These are phyloP conservation scores for Xylaria telfairii DNA, from an alignment of 495 filamentous ascomycete genomes.

Conservation along the genomic window DNA sequence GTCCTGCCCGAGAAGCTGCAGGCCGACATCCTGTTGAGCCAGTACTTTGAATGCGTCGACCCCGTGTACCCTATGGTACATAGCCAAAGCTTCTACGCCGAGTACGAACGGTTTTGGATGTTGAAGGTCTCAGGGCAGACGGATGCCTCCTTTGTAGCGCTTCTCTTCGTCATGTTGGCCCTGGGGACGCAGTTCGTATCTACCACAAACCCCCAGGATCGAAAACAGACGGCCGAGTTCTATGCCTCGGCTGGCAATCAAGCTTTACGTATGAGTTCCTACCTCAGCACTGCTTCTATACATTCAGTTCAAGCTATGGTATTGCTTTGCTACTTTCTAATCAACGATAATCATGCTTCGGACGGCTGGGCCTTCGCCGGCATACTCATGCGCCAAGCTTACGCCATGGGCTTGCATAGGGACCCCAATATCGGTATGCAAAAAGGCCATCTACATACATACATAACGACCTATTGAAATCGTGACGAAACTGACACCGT, in stretches of 20 bases:
- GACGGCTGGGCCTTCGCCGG: conserved; percentile 79
- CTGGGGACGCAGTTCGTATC: conserved; percentile 75
- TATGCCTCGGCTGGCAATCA: conserved; percentile 77
- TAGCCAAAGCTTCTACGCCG: conserved; percentile 67
- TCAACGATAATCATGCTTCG: conserved; percentile 78
- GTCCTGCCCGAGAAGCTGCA: conserved; percentile 74
- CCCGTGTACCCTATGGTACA: conserved; percentile 77
- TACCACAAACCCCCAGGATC: conserved; percentile 58
- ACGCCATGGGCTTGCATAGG: conserved; percentile 76
- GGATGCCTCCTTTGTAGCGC: conserved; percentile 66
- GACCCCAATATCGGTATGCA: conserved; percentile 68
- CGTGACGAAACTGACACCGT: neutral
- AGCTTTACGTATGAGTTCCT: conserved; percentile 68
- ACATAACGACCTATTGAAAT: neutral
- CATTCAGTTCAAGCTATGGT: conserved; percentile 77
- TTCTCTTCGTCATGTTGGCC: conserved; percentile 73
- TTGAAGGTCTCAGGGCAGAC: conserved; percentile 56
- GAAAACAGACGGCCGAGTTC: conserved; percentile 75
- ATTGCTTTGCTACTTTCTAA: conserved; percentile 74
- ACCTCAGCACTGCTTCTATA: conserved; percentile 69
- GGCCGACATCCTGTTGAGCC: conserved; percentile 69
- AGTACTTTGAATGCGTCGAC: conserved; percentile 77
- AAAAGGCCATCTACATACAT: neutral
- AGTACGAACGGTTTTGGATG: conserved; percentile 75
- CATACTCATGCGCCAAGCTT: conserved; percentile 71